A percentile compares a stretch with the other conserved stretches of the same genome.
These are phyloP conservation scores for Rhodomyrtus psidioides DNA, from an alignment of 441 rosid genomes.

Conservation along the genomic window DNA sequence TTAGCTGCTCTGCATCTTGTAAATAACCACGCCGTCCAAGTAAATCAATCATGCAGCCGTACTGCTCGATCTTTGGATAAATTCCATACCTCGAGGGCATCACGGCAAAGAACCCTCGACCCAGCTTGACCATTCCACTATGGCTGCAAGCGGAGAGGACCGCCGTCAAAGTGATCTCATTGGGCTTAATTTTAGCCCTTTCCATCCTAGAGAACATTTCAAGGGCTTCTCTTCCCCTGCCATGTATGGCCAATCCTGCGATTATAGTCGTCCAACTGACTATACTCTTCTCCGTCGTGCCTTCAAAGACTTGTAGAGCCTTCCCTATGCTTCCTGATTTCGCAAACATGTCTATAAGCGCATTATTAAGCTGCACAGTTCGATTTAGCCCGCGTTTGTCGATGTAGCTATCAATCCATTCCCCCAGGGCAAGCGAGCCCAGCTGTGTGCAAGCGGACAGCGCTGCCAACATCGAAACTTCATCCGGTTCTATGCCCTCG, in stretches of 20 bases:
- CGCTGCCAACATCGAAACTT: slow-evolving; percentile 48
- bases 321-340: slow-evolving; percentile 51
- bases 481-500: slow-evolving; percentile 49
- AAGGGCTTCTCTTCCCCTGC: slow-evolving; percentile 53
- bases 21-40: slow-evolving; percentile 68
- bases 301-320: slow-evolving; percentile 44
- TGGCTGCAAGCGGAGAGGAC: slow-evolving; percentile 74
- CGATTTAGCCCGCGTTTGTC: slow-evolving; percentile 19
- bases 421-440: slow-evolving; percentile 51
- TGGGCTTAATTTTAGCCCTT: slow-evolving; percentile 35
- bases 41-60: slow-evolving; percentile 70
- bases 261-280: slow-evolving; percentile 69
- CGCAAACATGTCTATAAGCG: slow-evolving; percentile 67
- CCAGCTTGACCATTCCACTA: slow-evolving; percentile 52
- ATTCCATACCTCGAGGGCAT: slow-evolving; percentile 37
- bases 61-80: slow-evolving; percentile 59
- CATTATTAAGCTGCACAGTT: slow-evolving; percentile 42
- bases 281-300: slow-evolving; percentile 29
- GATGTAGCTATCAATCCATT: slow-evolving; percentile 42
- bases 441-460: slow-evolving; percentile 67
- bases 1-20: slow-evolving; percentile 43
- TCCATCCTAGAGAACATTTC: slow-evolving; percentile 53
- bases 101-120: slow-evolving; percentile 31
- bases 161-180: slow-evolving; percentile 57
- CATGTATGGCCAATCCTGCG: slow-evolving; percentile 55